Evolutionary conservation across 2,329 filamentous ascomycete species (phyloP).

Genomic region (Verticillium nonalfalfae): DNA sequence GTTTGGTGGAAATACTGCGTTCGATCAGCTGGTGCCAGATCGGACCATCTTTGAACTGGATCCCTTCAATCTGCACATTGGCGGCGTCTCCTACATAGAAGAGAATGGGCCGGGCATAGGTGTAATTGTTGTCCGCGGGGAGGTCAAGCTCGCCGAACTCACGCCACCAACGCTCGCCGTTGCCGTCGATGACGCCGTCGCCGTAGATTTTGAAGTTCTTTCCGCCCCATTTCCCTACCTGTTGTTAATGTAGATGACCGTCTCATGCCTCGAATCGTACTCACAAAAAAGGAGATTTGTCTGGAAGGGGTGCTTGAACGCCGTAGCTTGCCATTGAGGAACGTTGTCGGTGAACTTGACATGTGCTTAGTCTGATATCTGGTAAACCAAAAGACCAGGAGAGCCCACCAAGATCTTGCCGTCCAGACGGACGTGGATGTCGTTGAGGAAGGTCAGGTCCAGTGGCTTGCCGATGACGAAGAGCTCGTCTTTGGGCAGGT

Average conservation of each 20-base stretch:
- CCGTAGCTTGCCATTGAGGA: slow-evolving; percentile 33
- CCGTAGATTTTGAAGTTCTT: slow-evolving; percentile 55
- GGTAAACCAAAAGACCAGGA: neutral
- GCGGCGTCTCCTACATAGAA: slow-evolving; percentile 58
- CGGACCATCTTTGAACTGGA: slow-evolving; percentile 53
- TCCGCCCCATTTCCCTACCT: slow-evolving; percentile 49
- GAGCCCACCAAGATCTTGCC: slow-evolving; percentile 6
- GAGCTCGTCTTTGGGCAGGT: slow-evolving; percentile 45
- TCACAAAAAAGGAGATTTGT: slow-evolving; percentile 51
- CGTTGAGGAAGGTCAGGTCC: slow-evolving; percentile 54
- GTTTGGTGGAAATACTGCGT: slow-evolving; percentile 32
- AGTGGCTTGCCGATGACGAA: slow-evolving; percentile 58
- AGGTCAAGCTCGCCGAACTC: slow-evolving; percentile 28
- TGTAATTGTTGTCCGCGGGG: slow-evolving; percentile 42
- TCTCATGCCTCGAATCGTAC: neutral
- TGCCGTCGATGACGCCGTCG: slow-evolving; percentile 48
- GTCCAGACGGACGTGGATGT: slow-evolving; percentile 49
- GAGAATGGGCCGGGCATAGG: slow-evolving; percentile 50
- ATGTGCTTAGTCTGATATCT: neutral
- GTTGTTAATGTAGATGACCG: neutral
- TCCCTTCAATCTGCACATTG: slow-evolving; percentile 48
- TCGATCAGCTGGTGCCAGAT: slow-evolving; percentile 59
- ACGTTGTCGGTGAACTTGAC: slow-evolving; percentile 34
- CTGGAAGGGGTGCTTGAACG: slow-evolving; percentile 34
- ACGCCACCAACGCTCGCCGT: slow-evolving; percentile 39